Base-by-base conservation (phyloP, 192 early-diverging fungal species). In the Pilaira anomala region DNA sequence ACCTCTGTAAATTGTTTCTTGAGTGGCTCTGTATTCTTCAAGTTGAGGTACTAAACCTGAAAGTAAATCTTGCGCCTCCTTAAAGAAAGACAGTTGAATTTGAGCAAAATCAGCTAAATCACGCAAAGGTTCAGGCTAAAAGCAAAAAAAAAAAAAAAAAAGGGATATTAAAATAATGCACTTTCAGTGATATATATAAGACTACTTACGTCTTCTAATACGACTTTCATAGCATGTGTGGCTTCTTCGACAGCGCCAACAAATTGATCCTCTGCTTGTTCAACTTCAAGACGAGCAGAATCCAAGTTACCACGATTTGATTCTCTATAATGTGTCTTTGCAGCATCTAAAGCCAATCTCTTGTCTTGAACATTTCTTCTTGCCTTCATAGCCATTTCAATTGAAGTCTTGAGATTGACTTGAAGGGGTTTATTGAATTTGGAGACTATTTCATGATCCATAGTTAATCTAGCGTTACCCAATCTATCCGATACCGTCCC, bases 211-310 rank as follows among this genome's bases (percentile, higher is more conserved):
- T 75, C 88, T 68, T 92, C 93, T 24, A 96, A 85, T 21, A 95
- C 90, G 22, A 85, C 71, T 63, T 87, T 89, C 95, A 97, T 97
- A 60, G 93, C 83, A 11, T 78, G 85, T 76, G 92, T 97, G 8
- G 92, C 89, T 65, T 96, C 92, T 69, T 96, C 93, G 14, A 97
- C 86, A 13, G 89, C 87, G 3, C 87, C 89, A 14, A 96, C 91
- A 84, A 96, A 96, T 46, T 88, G 84, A 78, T 96, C 95, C 73
- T 97, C 93, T 12, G 91, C 86, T 25, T 80, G 69, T 68, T 93
- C 89, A 18, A 95, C 89, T 59, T 95, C 92, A 4, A 78, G 65
- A 18, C 92, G 81, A 16, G 80, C 80, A 30, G 74, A 83, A 39
- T 94, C 92, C 8, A 80, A 84, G 25, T 74, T 72, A 28, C 86